These are phyloP conservation scores for Termitomyces sp. DNA, from an alignment of 768 basidiomycete genomes.

Conservation along the genomic window DNA sequence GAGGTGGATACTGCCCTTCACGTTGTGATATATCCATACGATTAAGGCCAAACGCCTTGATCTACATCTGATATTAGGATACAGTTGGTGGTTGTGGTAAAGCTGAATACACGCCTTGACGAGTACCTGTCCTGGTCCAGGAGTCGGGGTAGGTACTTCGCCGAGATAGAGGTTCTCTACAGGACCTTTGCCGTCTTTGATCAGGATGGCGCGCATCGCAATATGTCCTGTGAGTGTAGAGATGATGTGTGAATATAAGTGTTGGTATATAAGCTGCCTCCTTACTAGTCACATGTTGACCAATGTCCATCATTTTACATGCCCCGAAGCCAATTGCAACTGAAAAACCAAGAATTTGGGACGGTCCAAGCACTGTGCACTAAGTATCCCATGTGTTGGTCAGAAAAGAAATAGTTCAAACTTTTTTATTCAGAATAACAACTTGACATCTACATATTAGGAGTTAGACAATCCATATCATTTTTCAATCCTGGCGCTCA, in stretches of 20 bases:
- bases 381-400: background rate
- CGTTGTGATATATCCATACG: constrained; percentile 81
- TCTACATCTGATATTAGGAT: constrained; percentile 32
- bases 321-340: too few species aligned
- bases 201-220: constrained; percentile 73
- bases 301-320: background rate
- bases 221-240: background rate
- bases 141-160: constrained; percentile 60
- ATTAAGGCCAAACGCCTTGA: constrained; percentile 86
- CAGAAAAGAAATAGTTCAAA: background rate
- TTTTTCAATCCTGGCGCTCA: background rate
- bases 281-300: constrained; percentile 1
- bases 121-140: constrained; percentile 59
- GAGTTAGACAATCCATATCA: background rate
- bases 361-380: background rate
- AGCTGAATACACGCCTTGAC: constrained; percentile 56
- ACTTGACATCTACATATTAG: background rate
- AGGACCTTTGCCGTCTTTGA: constrained; percentile 75
- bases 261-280: background rate
- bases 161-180: constrained; percentile 79
- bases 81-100: background rate
- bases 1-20: constrained; percentile 71
- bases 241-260: background rate
- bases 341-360: background rate
- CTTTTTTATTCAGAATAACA: background rate